These are phyloP conservation scores for Crassisporium funariophilum DNA, from an alignment of 768 basidiomycete genomes.

Conservation along the genomic window DNA sequence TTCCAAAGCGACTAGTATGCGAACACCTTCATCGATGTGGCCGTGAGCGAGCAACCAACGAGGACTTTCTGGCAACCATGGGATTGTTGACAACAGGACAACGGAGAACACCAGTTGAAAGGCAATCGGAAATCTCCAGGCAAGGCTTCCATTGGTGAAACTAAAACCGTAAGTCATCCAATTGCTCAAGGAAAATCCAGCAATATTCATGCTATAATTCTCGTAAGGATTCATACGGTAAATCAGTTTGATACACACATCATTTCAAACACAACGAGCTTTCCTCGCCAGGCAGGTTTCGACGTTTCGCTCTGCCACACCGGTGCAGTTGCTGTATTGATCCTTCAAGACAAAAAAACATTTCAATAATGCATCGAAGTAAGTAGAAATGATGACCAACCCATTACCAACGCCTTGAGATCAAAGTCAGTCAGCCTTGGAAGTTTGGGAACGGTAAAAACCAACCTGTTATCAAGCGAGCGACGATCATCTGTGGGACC, in stretches of 20 bases:
- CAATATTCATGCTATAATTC: conserved; percentile 46
- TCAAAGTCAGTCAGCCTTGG: not conserved
- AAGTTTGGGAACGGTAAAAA: not conserved
- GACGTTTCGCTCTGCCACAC: conserved; percentile 57
- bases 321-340: conserved; percentile 52
- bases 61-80: conserved; percentile 52
- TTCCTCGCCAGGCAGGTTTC: conserved; percentile 49
- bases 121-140: conserved; percentile 54
- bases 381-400: conserved; percentile 17
- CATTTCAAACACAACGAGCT: conserved; percentile 51
- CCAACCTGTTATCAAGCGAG: conserved; percentile 47
- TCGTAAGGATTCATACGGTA: not conserved
- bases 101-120: conserved; percentile 51
- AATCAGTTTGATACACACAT: conserved; percentile 34
- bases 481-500: conserved; percentile 50
- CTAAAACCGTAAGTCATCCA: conserved; percentile 59
- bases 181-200: conserved; percentile 51
- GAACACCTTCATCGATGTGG: conserved; percentile 40
- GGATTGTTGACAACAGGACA: conserved; percentile 44
- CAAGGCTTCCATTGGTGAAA: conserved; percentile 42
- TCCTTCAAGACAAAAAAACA: conserved; percentile 22
- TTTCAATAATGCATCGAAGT: not conserved
- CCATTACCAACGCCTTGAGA: conserved; percentile 46
- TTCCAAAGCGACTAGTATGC: conserved; percentile 45
- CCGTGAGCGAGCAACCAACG: conserved; percentile 53